Evolutionary conservation across 371 early-diverging fungal genomes (phyloP), one percentile per base, ranked within the genome.

Genomic region (Mucor plumbeus): DNA sequence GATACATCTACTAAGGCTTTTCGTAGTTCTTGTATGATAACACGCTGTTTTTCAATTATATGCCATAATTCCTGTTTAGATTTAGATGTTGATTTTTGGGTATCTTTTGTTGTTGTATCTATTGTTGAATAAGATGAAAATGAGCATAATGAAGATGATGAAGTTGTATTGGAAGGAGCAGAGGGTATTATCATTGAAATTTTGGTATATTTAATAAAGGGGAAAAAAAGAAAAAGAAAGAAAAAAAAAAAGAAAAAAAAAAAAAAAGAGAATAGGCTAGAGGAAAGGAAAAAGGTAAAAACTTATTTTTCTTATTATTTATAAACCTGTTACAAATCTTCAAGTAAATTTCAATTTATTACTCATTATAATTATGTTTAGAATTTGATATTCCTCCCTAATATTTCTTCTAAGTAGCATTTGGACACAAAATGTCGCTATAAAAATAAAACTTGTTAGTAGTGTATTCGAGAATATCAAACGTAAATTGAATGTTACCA

Each of bases 41-140:
- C 67, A 63, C 91, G 82, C 79, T 94, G 95, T 57, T 89, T 87
- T 73, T 95, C 95, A 65, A 94, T 90, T 64, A 94, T 90, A 73
- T 86, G 89, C 92, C 92, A 93, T 21, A 96, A 84, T 69, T 90
- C 31, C 21, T 53, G 53, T 11, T 53, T 53, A 21, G 44, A 44
- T 17, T 17, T 44, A 26, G 26, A 26, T 26, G 26, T 26, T 26
- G 26, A 26, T 26, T 26, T 26, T 17, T 44, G 44, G 44, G 44
- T 44, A 44, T 44, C 44, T 44, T 44, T 44, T 3, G 44, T 1
- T 15, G 44, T 17, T 44, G 44, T 44, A 17, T 44, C 44, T 15
- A 44, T 44, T 15, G 44, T 44, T 7, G 44, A 44, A 17, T 44
- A 17, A 5, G 44, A 44, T 17, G 44, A 44, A 17, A 17, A 44